A percentile compares a stretch with the other conserved stretches of the same genome.
Evolutionary conservation across 768 basidiomycete species (phyloP).

Genomic region (Xerocomus spinulosus): DNA sequence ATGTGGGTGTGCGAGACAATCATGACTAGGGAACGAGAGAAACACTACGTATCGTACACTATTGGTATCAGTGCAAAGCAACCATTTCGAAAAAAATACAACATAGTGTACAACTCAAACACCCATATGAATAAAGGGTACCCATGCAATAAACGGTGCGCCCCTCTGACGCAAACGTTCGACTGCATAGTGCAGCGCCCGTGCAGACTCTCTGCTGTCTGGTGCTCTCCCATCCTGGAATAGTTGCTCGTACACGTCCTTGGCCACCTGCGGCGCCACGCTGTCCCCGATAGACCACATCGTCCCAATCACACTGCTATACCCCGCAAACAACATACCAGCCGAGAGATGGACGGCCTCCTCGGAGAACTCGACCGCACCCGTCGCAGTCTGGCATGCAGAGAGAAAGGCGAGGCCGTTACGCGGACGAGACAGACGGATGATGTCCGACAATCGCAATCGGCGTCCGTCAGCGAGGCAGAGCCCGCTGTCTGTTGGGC

Average conservation of each 20-base stretch:
- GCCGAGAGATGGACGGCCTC: slow-evolving; percentile 40
- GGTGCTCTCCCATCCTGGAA: no score
- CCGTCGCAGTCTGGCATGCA: neutral
- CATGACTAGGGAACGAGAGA: no score
- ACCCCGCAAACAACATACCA: slow-evolving; percentile 33
- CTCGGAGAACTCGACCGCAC: slow-evolving; percentile 18
- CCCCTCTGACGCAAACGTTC: neutral
- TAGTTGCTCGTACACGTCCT: no score
- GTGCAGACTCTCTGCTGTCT: neutral
- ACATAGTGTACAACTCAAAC: neutral
- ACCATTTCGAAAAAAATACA: no score
- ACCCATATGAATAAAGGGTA: neutral
- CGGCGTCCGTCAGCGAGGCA: neutral
- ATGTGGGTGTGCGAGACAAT: no score
- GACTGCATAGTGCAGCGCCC: neutral
- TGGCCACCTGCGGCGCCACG: slow-evolving; percentile 33
- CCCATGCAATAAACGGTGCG: neutral
- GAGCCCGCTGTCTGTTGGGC: neutral
- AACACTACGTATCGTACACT: no score
- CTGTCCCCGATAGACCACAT: slow-evolving; percentile 40
- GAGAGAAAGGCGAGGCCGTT: neutral
- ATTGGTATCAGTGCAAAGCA: no score
- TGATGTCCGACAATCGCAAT: neutral
- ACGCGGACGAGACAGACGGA: neutral
- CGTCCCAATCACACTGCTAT: slow-evolving; percentile 35